Base-by-base conservation (phyloP, 2,329 filamentous ascomycete species). In the Cephalotrichum gorgonifer region DNA sequence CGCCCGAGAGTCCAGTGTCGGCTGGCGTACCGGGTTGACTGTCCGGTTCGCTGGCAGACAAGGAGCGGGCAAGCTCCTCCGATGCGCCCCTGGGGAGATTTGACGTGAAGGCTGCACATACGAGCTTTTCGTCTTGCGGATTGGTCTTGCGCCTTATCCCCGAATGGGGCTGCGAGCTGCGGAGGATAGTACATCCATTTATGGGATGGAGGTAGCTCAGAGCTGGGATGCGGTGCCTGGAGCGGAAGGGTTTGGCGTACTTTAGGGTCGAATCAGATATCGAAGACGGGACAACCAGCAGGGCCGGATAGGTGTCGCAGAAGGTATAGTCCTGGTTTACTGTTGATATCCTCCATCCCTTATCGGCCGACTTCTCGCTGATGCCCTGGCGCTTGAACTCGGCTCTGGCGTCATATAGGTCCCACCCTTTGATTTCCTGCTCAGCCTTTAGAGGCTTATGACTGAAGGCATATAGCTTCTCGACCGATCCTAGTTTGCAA, bases 241-340 rank as follows among this genome's bases (percentile, higher is more conserved):
- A 97, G 47, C 93, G 85, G 66, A 95, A 97, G 53, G 83, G 79
- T 51, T 83, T 86, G 25, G 90, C 93, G 62, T 98, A 95, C 60
- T 95, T 95, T 45, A 98, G 78, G 44, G 91, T 89, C 60, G 93
- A 96, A 66, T 98, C 93, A n/a, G 91, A 97, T 56, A 98, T 95
- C 51, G 79, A 81, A 23, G 84, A 81, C 22, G 93, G 93, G 17
- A 98, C 90, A 11, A 85, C 85, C 23, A 98, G 74, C 43, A 95
- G 63, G 3, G 83, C 81, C 12, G 93, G 93, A 63, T 98, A 98
- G 3, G 93, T 97, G 25, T 89, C 85, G 47, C 90, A 95, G 61
- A 96, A 97, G 55, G 72, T 73, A 62, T 95, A 97, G 66, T 95
- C 88, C 47, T 79, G 72, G 66, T 98, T 98, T 68, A 98, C 89